phyloP scores from a whole-genome alignment of 495 filamentous ascomycete genomes.

The Penicillium malachiteum region DNA sequence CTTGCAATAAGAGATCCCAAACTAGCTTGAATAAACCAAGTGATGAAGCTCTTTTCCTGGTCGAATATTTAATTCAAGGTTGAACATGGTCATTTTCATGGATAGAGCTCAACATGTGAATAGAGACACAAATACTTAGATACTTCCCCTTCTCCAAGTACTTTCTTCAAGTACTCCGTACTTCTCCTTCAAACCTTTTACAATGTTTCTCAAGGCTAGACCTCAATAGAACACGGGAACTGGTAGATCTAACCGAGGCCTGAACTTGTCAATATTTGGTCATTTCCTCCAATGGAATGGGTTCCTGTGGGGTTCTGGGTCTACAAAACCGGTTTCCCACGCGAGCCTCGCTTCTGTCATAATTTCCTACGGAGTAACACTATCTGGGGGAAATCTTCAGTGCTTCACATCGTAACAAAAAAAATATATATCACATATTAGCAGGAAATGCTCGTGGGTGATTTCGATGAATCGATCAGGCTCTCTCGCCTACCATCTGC shows the following conservation, averaged over 20 bases:
- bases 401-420: background rate
- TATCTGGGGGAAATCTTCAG: background rate
- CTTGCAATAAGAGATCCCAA: too few relatives aligned
- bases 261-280: background rate
- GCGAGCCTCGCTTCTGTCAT: constrained; percentile 1
- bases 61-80: too few relatives aligned
- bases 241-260: constrained; percentile 2
- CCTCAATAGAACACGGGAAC: background rate
- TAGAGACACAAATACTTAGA: too few relatives aligned
- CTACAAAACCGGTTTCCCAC: constrained; percentile 6
- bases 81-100: too few relatives aligned
- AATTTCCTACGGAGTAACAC: background rate
- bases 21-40: too few relatives aligned
- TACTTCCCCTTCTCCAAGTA: too few relatives aligned
- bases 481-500: background rate
- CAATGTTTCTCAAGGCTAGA: background rate
- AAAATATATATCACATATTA: background rate
- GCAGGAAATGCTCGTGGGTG: background rate
- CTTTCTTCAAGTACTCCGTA: too few relatives aligned
- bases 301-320: background rate
- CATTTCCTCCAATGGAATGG: constrained; percentile 3
- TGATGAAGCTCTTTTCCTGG: too few relatives aligned
- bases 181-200: too few relatives aligned
- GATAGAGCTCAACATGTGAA: too few relatives aligned
- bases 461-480: background rate